Evolutionary conservation across 352 stramenopile genomes (phyloP), one percentile per base, ranked within the genome.

Genomic region (Globisporangium okanoganense): DNA sequence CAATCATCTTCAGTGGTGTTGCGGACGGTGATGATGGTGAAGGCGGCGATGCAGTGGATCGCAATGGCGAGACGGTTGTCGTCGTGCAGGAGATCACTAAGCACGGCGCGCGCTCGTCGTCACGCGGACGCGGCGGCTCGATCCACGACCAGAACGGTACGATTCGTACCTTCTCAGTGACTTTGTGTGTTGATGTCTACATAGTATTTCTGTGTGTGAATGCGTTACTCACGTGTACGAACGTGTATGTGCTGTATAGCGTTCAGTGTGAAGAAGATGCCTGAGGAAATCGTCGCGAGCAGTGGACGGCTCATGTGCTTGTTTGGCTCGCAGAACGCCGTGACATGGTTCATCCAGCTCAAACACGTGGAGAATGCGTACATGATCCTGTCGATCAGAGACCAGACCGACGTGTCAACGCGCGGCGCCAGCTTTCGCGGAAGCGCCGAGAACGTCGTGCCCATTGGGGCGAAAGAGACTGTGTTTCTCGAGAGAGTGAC

Each of bases 191-290:
- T 20, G 22, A 33, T 33, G 6, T 33, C 29, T 3, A 33, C 29
- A 6, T 33, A 6, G n/a, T n/a, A n/a, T 27, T 35, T 33, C 25
- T 63, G 20, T 5, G 24, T 48, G 31, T 41, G 10, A 12, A n/a
- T 58, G 27, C 33, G 13, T 48, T 35, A 24, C 45, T 61, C 2
- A 44, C 18, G n/a, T 25, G 6, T 33, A 3, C 25, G 33, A 7
- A 45, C 52, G 10, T 59, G 56, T 33, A 36, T 43, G 49, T 36
- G n/a, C n/a, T n/a, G n/a, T 61, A 14, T 54, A 86, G 72, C 66
- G n/a, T 87, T 82, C 62, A 85, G 74, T 61, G 75, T 90, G 4
- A 74, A 87, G 67, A 92, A 92, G 67, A 90, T 92, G 79, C 79
- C 82, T 4, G 78, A 92, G 31, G 82, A 92, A 49, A 63, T 92